Evolutionary conservation across 495 filamentous ascomycete genomes (phyloP), one percentile per base, ranked within the genome.

Genomic region (Daldinia loculata): DNA sequence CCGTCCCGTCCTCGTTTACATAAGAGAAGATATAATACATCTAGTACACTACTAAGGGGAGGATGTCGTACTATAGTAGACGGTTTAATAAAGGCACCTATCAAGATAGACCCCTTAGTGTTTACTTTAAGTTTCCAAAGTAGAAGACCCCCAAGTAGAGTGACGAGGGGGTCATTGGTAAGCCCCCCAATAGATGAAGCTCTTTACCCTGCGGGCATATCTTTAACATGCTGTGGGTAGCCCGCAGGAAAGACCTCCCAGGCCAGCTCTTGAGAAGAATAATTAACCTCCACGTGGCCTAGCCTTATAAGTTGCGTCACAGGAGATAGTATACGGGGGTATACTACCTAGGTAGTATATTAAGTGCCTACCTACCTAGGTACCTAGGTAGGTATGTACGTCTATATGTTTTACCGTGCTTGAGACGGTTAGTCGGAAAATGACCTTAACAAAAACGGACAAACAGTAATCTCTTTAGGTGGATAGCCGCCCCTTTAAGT

Each of bases 1-100:
- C 19, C 34, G 62, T 62, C 61, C 41, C 38, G 67, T 64, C 36
- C 24, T 61, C 61, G 29, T 65, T 26, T 50, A 50, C 67, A 43
- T 70, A 65, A 56, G 43, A 45, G 22, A 63, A 43, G 36, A 24
- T 36, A 36, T 36, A 14, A 36, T 36, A 14, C 34, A 14, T 6
- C 32, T 12, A 32, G 7, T 32, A 32, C 29, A 9, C 7, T 8
- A 32, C 7, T 1, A 9, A 32, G 29, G 7, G 7, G 7, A 32
- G 29, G 17, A 12, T 36, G 27, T 17, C 39, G 36, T 56, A 52
- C 51, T 12, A 22, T 24, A 2, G 19, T 48, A 48, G 6, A 48
- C 9, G 22, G 17, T 48, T 48, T 19, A 48, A 9, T 22, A 48
- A 48, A 24, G 17, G 19, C 24, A 48, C 17, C 7, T 48, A 36